phyloP scores from a whole-genome alignment of 225 moss, liverwort and hornwort genomes.

The Rhytidiadelphus loreus region DNA sequence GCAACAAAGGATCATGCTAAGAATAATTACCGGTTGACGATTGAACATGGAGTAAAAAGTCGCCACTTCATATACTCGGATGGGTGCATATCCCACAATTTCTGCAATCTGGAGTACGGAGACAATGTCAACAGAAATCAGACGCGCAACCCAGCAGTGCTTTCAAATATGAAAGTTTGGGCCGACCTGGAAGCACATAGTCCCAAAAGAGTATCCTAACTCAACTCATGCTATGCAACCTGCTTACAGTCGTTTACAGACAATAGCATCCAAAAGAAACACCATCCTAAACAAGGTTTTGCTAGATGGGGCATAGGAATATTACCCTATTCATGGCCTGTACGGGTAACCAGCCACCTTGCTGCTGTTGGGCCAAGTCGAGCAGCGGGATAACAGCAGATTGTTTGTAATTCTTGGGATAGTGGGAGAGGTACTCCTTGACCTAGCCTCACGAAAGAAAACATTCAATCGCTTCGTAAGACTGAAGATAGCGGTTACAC shows the following conservation, averaged over 20 bases:
- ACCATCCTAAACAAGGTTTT: neutral
- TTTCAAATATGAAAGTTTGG: neutral
- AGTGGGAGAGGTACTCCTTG: conserved; percentile 76
- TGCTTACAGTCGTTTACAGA: neutral
- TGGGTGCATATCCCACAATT: conserved; percentile 81
- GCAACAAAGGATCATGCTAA: neutral
- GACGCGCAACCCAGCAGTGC: neutral
- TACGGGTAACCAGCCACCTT: conserved; percentile 85
- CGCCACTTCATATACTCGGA: conserved; percentile 95
- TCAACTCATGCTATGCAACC: neutral
- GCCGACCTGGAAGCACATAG: neutral
- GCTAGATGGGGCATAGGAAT: neutral
- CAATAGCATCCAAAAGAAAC: neutral
- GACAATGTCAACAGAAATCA: neutral
- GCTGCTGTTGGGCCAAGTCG: conserved; percentile 96
- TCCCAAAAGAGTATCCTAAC: neutral
- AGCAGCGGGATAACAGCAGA: conserved; percentile 83
- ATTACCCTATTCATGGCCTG: conserved; percentile 87
- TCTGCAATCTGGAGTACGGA: conserved; percentile 63
- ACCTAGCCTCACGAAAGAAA: conserved; percentile 35
- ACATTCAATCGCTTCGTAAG: neutral
- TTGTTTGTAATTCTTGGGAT: conserved; percentile 96
- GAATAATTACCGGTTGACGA: conserved; percentile 55
- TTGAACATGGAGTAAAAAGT: conserved; percentile 99
- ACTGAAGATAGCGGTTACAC: neutral